A percentile compares a stretch with the other conserved stretches of the same genome.
Evolutionary conservation across 352 stramenopile species (phyloP).

Genomic region (Peronospora farinosa): DNA sequence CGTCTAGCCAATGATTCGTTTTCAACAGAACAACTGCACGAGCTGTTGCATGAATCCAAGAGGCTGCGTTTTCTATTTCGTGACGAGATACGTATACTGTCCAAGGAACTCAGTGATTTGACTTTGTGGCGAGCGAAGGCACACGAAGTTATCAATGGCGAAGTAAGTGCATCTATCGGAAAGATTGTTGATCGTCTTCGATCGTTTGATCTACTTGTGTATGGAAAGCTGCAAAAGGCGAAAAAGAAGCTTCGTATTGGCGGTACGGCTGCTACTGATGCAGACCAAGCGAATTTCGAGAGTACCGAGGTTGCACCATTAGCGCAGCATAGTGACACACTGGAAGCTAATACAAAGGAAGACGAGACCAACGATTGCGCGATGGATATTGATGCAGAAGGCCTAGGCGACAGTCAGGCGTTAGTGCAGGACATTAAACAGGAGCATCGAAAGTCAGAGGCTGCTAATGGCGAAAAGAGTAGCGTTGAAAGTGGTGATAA

Average conservation of each 20-base stretch:
- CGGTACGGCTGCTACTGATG: slow-evolving; percentile 3
- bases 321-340: background rate
- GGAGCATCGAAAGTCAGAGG: slow-evolving; percentile 8
- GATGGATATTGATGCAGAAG: slow-evolving; percentile 29
- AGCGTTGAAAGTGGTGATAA: background rate
- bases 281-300: background rate
- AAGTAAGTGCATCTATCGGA: slow-evolving; percentile 32
- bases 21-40: slow-evolving; percentile 47
- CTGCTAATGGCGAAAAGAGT: slow-evolving; percentile 6
- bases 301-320: slow-evolving; percentile 11
- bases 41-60: slow-evolving; percentile 52
- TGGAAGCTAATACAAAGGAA: slow-evolving; percentile 14
- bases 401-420: background rate
- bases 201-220: slow-evolving; percentile 56
- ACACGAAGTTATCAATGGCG: slow-evolving; percentile 38
- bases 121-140: slow-evolving; percentile 57
- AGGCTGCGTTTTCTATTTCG: slow-evolving; percentile 63
- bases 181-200: slow-evolving; percentile 42
- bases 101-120: slow-evolving; percentile 69
- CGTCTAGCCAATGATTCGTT: slow-evolving; percentile 57
- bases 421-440: slow-evolving; percentile 4
- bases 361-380: slow-evolving; percentile 8
- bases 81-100: slow-evolving; percentile 67
- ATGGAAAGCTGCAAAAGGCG: slow-evolving; percentile 48
- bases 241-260: slow-evolving; percentile 41